A percentile compares a stretch with the other conserved stretches of the same genome.
Evolutionary conservation across 805 yeast genomes (phyloP).

Genomic region (Yarrowia deformans): DNA sequence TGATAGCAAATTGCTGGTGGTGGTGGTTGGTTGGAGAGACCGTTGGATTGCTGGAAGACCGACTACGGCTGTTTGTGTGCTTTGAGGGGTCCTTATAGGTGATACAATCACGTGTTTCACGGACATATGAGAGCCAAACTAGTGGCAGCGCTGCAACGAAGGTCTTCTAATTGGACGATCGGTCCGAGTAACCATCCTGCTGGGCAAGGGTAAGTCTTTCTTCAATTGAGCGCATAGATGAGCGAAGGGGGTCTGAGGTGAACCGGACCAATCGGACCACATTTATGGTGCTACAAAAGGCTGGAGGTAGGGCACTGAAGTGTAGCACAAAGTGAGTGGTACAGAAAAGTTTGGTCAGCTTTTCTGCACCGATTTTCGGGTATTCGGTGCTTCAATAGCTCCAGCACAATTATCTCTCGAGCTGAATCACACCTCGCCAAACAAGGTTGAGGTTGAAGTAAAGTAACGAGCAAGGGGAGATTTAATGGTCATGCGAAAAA

Average conservation of each 20-base stretch:
- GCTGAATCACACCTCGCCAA: neutral
- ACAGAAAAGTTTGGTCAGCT: no score
- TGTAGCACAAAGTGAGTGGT: neutral
- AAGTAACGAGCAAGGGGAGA: no score
- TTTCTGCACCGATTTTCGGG: no score
- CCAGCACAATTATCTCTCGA: no score
- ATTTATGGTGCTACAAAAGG: no score
- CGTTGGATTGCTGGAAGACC: neutral
- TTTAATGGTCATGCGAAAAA: no score
- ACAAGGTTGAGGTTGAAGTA: conserved; percentile 8
- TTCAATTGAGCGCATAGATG: conserved; percentile 5
- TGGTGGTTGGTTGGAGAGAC: neutral
- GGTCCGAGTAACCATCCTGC: conserved; percentile 4
- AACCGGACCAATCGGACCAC: neutral
- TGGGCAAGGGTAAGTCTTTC: conserved; percentile 12
- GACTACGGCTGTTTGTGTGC: no score
- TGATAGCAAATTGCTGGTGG: neutral
- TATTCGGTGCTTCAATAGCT: no score
- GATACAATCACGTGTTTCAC: neutral
- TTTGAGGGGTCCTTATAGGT: no score
- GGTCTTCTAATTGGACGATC: conserved; percentile 6
- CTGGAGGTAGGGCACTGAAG: no score
- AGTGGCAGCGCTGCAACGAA: neutral
- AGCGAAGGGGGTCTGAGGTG: neutral
- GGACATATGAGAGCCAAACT: neutral